Evolutionary conservation across 306 rosid species (phyloP), one percentile per base, ranked within the genome.

Genomic region (Erythrophleum fordii): DNA sequence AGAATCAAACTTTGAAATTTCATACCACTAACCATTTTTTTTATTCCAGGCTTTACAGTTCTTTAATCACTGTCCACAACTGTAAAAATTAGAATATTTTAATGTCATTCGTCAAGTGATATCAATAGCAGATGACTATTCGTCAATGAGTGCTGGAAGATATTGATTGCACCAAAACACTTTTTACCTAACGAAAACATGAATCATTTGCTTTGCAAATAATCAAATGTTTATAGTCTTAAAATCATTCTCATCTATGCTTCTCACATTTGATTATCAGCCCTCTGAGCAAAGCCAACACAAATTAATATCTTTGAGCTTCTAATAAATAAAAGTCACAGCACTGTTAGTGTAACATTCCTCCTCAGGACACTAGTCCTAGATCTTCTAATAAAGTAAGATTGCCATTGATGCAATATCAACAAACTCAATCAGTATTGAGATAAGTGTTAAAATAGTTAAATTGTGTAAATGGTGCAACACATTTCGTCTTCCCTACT

Each of bases 171-270:
- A 31, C 72, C 13, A 23, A 35, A 68, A 48, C 42, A 69, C 77
- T 74, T 83, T 78, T 66, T 73, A 58, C 77, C 86, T 55, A 78
- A 78, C 83, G 46, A 67, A 66, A 39, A 18, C 29, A 35, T 64
- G 39, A 26, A n/a, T n/a, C 73, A 10, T 46, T 46, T 78, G 80
- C 5, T 73, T 64, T 65, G 42, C 22, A 29, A 31, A 64, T 71
- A 23, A 55, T 66, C 23, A 29, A 77, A 78, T 72, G 71, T 53
- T 72, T 55, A 22, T 16, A 37, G 71, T 45, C 72, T 35, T 76
- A 3, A 73, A 18, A 23, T 49, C 12, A 62, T 26, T 12, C 37
- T 59, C 66, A n/a, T n/a, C n/a, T n/a, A n/a, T n/a, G n/a, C n/a
- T 26, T 12, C 37, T 59, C 66, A 51, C 6, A 18, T 51, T 51